Evolutionary conservation across 306 rosid genomes (phyloP).

Genomic region (Albizia julibrissin): DNA sequence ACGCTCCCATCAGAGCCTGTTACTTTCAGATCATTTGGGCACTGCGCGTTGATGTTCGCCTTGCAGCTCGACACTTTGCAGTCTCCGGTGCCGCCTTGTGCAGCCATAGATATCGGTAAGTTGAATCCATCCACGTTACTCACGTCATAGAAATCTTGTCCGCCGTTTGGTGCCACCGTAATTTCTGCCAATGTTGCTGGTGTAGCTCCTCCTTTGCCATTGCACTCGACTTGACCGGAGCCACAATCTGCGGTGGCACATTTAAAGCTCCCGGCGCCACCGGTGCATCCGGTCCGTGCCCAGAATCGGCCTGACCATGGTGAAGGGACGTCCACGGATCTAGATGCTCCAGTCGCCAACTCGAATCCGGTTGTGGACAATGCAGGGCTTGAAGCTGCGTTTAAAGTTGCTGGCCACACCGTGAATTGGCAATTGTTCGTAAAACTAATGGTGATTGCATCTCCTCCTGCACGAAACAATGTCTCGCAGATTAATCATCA

Average conservation of each 20-base stretch:
- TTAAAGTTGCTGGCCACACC: conserved; percentile 71
- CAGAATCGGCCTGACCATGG: conserved; percentile 50
- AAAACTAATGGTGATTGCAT: conserved; percentile 46
- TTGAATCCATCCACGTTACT: conserved; percentile 53
- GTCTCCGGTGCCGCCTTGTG: conserved; percentile 32
- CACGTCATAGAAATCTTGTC: conserved; percentile 45
- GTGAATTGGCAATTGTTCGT: conserved; percentile 50
- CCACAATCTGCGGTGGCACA: conserved; percentile 44
- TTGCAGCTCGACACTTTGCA: neutral
- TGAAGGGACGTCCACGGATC: neutral
- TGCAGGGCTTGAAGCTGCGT: conserved; percentile 45
- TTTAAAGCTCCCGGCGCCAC: conserved; percentile 28
- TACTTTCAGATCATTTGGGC: neutral
- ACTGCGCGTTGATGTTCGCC: neutral
- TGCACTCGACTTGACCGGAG: conserved; percentile 36
- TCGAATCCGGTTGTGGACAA: conserved; percentile 56
- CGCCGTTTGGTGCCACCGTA: conserved; percentile 26
- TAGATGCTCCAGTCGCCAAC: conserved; percentile 25
- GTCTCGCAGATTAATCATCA: neutral
- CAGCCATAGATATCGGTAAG: conserved; percentile 31
- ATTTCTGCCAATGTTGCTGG: conserved; percentile 41
- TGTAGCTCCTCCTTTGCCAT: conserved; percentile 40
- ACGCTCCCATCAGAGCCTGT: conserved; percentile 39
- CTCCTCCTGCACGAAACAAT: conserved; percentile 2
- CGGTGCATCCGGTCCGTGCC: conserved; percentile 38